Evolutionary conservation across 257 asterid genomes (phyloP).

Genomic region (Ophiorrhiza pumila): DNA sequence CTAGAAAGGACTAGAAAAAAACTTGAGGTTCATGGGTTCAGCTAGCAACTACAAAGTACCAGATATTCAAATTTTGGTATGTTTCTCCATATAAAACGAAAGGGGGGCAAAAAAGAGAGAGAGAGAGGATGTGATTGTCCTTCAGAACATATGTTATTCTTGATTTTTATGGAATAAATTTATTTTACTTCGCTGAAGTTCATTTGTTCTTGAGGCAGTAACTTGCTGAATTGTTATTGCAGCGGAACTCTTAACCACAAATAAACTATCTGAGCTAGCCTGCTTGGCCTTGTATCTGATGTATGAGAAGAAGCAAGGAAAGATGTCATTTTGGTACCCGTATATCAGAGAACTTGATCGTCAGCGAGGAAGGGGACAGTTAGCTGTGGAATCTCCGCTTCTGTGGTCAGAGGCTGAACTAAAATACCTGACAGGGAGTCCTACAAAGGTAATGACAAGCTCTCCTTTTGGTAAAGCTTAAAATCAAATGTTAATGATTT

Average conservation of each 20-base stretch:
- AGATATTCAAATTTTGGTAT: background rate
- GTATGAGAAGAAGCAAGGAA: conserved; percentile 99
- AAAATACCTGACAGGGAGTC: conserved; percentile 86
- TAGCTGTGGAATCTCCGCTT: conserved; percentile 96
- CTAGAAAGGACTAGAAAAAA: background rate
- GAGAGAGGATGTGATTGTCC: background rate
- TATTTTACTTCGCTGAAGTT: background rate
- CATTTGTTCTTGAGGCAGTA: background rate
- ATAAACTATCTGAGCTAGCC: conserved; percentile 91
- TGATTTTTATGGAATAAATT: background rate
- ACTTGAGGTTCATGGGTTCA: background rate
- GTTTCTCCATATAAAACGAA: background rate
- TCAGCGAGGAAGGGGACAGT: conserved; percentile 96
- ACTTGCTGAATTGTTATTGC: conserved; percentile 32
- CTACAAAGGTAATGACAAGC: conserved; percentile 66
- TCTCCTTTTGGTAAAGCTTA: conserved; percentile 4
- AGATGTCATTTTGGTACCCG: conserved; percentile 90
- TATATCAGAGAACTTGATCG: conserved; percentile 94
- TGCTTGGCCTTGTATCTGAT: conserved; percentile 93
- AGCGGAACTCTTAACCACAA: conserved; percentile 97
- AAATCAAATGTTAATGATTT: background rate
- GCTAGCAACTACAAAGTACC: background rate
- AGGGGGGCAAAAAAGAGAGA: background rate
- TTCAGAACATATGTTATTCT: background rate
- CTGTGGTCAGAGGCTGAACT: conserved; percentile 92